A percentile compares a stretch with the other conserved stretches of the same genome.
phyloP scores from a whole-genome alignment of 148 eudicot species.

The Chenopodium suecicum region DNA sequence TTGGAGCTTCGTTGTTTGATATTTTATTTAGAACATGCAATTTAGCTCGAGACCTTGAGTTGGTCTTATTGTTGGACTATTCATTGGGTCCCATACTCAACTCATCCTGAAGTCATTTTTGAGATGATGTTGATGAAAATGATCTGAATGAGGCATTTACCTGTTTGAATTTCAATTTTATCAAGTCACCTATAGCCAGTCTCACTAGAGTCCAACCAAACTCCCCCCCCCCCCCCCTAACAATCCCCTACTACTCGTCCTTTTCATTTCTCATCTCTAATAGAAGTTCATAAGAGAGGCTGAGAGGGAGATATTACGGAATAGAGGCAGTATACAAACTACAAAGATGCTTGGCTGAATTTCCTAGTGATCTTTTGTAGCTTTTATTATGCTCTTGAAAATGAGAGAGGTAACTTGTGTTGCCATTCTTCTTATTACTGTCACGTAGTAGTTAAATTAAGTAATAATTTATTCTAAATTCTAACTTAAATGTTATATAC shows the following conservation, averaged over 20 bases:
- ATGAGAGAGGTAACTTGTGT: neutral
- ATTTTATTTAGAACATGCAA: neutral
- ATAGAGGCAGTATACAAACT: neutral
- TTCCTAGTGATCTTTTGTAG: neutral
- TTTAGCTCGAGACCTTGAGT: neutral
- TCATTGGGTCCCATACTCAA: too few species aligned
- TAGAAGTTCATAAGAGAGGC: too few species aligned
- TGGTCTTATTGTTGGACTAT: neutral
- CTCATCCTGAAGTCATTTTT: too few species aligned
- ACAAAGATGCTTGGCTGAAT: too few species aligned
- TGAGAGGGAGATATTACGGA: neutral
- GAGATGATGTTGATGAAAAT: too few species aligned
- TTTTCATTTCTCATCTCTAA: too few species aligned
- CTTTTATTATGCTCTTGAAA: neutral
- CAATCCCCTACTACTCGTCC: too few species aligned
- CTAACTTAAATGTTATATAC: neutral
- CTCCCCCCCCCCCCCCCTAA: too few species aligned
- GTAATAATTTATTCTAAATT: neutral
- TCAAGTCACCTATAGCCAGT: neutral
- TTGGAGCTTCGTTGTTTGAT: too few species aligned
- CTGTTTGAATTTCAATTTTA: too few species aligned
- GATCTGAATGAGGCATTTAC: too few species aligned
- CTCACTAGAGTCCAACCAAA: neutral
- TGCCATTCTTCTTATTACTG: neutral
- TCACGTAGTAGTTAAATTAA: neutral